A percentile compares a stretch with the other conserved stretches of the same genome.
Evolutionary conservation across 2,329 filamentous ascomycete genomes (phyloP).

Genomic region (Shiraia sp.): DNA sequence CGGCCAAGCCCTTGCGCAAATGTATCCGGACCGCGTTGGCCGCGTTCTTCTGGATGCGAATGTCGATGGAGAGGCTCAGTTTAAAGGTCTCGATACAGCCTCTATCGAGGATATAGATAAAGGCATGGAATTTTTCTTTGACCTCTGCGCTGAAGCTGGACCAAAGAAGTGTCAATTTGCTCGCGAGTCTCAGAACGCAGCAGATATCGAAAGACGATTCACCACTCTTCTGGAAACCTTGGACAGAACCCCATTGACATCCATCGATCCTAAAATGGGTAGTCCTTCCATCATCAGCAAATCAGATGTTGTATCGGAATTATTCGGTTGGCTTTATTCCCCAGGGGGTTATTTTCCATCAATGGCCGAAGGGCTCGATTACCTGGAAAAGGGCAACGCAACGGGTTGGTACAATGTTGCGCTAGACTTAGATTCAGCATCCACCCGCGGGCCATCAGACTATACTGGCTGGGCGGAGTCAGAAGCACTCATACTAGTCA

Average conservation of each 20-base stretch:
- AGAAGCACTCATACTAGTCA: conserved; percentile 6
- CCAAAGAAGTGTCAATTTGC: conserved; percentile 11
- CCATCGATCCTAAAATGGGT: not conserved
- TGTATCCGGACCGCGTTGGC: conserved; percentile 45
- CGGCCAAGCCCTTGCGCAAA: conserved; percentile 50
- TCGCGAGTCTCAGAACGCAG: not conserved
- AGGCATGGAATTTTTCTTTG: conserved; percentile 52
- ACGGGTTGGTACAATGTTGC: not conserved
- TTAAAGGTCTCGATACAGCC: conserved; percentile 2
- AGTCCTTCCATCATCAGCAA: conserved; percentile 2
- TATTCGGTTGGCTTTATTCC: conserved; percentile 1
- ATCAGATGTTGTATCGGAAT: not conserved
- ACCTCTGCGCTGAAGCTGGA: conserved; percentile 57
- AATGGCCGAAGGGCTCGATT: conserved; percentile 1
- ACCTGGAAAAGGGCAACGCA: conserved; percentile 3
- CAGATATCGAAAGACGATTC: conserved; percentile 10
- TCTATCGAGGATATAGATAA: conserved; percentile 4
- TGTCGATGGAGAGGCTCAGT: conserved; percentile 31
- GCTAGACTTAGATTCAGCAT: not conserved
- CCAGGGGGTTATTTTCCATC: not conserved
- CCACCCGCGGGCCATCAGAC: conserved; percentile 1
- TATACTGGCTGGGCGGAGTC: not conserved
- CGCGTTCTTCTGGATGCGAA: conserved; percentile 50
- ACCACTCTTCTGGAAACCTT: conserved; percentile 6
- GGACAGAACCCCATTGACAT: conserved; percentile 22